Evolutionary conservation across 352 stramenopile genomes (phyloP), one percentile per base, ranked within the genome.

Genomic region (Hyaloperonospora arabidopsidis): DNA sequence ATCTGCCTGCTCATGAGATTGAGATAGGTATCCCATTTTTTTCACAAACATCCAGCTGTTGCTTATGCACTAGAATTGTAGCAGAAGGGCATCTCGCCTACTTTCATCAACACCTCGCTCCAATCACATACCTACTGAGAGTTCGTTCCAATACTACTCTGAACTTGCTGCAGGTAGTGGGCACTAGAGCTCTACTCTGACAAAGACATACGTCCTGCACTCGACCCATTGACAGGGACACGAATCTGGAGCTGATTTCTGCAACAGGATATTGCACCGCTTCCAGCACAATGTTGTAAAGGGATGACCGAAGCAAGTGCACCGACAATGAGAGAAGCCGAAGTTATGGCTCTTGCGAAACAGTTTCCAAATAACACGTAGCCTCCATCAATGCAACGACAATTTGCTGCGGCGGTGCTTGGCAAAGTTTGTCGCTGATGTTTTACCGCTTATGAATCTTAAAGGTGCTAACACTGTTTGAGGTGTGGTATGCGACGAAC

Each of bases 141-240:
- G 43, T 70, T 78, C 12, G 17, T 59, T 52, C 40, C 2, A 72
- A 29, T 64, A 64, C n/a, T n/a, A 81, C 1, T 56, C 46, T 0
- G 45, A 13, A 0, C 67, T 45, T 15, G 60, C 67, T 13, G 84
- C 38, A n/a, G 87, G 86, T 5, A 95, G 57, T 13, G 67, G 84
- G 52, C 89, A 96, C 45, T 83, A 59, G 2, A 97, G 45, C 49
- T 92, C 63, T 23, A 74, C 62, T 49, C 81, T 1, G 68, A 66
- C 8, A 77, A 48, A 6, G 65, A 84, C 57, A 23, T 65, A 41
- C 87, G 96, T 18, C 81, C 71, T n/a, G 14, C 25, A 81, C 49
- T 23, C 69, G 82, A 40, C 80, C 79, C 34, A 97, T 76, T 5
- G 54, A 78, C 17, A 96, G 66, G 28, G 88, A 68, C 1, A 79